A percentile compares a stretch with the other conserved stretches of the same genome.
phyloP scores from a whole-genome alignment of 202 grass and related monocot genomes.

The Panicum virgatum region DNA sequence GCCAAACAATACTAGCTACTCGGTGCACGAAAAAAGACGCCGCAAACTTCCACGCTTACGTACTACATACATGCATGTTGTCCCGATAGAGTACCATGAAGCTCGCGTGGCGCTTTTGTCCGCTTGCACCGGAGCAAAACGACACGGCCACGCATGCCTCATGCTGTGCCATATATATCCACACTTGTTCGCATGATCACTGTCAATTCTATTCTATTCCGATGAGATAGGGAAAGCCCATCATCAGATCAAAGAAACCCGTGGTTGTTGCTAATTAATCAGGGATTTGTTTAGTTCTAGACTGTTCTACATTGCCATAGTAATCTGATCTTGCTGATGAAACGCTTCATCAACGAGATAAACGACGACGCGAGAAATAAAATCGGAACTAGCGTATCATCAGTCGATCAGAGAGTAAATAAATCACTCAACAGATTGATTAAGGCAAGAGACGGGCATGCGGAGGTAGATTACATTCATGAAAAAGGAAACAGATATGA shows the following conservation, averaged over 20 bases:
- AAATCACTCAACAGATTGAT: background rate
- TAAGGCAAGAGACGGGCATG: background rate
- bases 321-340: background rate
- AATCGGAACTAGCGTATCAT: background rate
- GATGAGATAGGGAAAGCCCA: background rate
- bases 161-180: background rate
- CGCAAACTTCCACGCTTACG: conserved; percentile 15
- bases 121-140: conserved; percentile 10
- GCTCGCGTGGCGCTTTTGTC: conserved; percentile 26
- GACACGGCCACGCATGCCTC: conserved; percentile 30
- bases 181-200: background rate
- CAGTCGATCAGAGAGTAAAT: too few species aligned
- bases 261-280: background rate
- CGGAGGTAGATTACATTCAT: background rate
- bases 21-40: background rate
- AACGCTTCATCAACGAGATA: background rate
- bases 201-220: background rate
- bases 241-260: background rate
- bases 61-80: background rate
- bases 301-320: background rate
- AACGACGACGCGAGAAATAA: background rate
- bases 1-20: background rate
- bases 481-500: background rate
- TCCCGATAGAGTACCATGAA: background rate
- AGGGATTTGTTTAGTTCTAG: background rate